Base-by-base conservation (phyloP, 2,329 filamentous ascomycete genomes). In the Colletotrichum scovillei region DNA sequence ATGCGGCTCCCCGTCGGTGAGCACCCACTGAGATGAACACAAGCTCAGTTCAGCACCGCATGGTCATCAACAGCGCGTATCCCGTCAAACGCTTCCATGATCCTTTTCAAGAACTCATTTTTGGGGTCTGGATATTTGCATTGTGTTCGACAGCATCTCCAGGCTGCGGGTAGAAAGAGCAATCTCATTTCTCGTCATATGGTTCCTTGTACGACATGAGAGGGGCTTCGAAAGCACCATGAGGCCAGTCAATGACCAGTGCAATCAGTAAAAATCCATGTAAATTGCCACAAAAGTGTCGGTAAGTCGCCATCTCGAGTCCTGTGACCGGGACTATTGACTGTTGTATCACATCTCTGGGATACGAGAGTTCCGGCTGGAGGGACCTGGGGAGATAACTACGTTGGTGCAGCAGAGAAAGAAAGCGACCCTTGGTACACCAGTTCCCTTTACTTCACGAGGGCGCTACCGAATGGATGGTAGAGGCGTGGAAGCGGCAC, bases 311-410 rank as follows among this genome's bases (percentile, higher is more conserved):
- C 63, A 60, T 28, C 14, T 38, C 49, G 26, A 60, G 55, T 60
- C 60, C 32, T 71, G 62, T 70, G 56, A 66, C 52, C 66, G 56
- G 35, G 32, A 66, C 67, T 73, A 73, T 73, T 49, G 71, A 65
- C 60, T 73, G 71, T 62, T 73, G 71, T 70, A 71, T 64, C 66
- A 73, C 71, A 53, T 0, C 60, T 66, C 28, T 4, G 14, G 30
- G n/a, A 73, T 59, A 66, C 67, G 67, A 63, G 55, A 46, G 53
- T 38, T 32, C 5, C 42, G 35, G 28, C 11, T 7, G 7, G 24
- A 53, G 52, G 28, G 24, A 42, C 28, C 24, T 7, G 5, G n/a
- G 60, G 26, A 24, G 22, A n/a, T 42, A 28, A 2, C 12, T 56
- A 12, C 30, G 35, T 30, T 42, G 59, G 24, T 64, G 55, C 66